These are phyloP conservation scores for Sarcodon sp. DNA, from an alignment of 768 basidiomycete species.

Conservation along the genomic window DNA sequence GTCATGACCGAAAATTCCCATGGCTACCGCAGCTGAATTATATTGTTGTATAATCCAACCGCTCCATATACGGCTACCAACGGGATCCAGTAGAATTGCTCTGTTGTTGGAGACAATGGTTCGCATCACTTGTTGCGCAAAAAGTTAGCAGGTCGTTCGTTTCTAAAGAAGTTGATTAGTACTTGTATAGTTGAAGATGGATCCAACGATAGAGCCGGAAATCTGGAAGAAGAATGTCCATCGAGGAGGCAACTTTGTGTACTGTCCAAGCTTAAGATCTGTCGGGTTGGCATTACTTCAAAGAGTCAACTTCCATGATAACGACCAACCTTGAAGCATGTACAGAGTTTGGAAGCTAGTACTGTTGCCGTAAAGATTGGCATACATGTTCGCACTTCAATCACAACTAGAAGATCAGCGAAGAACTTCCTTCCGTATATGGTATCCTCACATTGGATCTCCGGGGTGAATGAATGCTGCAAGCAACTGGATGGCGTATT, in stretches of 20 bases:
- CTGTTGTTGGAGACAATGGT: slow-evolving; percentile 32
- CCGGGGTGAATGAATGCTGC: slow-evolving; percentile 37
- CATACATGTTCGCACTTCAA: slow-evolving; percentile 39
- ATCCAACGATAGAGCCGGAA: slow-evolving; percentile 36
- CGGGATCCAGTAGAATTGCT: slow-evolving; percentile 31
- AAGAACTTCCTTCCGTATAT: not conserved
- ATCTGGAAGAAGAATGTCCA: slow-evolving; percentile 35
- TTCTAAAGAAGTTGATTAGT: not conserved
- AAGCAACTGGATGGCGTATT: slow-evolving; percentile 35
- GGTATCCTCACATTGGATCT: slow-evolving; percentile 27
- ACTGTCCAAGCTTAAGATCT: slow-evolving; percentile 42
- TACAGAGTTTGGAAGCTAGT: slow-evolving; percentile 39
- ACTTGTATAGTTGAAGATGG: slow-evolving; percentile 40
- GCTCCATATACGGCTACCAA: slow-evolving; percentile 37
- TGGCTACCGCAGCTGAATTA: slow-evolving; percentile 41
- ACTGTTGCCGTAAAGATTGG: slow-evolving; percentile 39
- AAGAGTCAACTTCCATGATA: not conserved
- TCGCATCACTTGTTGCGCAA: slow-evolving; percentile 27
- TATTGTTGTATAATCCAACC: slow-evolving; percentile 40
- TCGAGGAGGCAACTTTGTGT: slow-evolving; percentile 38
- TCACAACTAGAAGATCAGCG: not conserved
- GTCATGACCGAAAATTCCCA: slow-evolving; percentile 40
- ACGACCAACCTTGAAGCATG: slow-evolving; percentile 29
- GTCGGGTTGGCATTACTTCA: not conserved
- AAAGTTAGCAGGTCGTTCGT: not conserved